Base-by-base conservation (phyloP, 1,139 yeast species). In the Blastobotrys indianensis region DNA sequence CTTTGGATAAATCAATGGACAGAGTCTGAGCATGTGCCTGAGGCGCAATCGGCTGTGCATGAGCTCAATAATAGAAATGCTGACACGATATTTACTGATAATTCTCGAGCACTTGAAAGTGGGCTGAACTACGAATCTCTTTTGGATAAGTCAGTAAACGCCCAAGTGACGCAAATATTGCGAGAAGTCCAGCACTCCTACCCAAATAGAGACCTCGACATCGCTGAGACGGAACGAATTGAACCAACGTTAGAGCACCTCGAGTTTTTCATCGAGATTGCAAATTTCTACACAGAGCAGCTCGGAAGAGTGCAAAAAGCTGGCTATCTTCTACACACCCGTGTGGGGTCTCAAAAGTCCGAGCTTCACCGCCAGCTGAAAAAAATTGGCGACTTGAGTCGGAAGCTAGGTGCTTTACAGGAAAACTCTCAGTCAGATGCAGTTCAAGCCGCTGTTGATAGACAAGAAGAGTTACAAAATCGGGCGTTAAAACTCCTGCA, bases 331-430 rank as follows among this genome's bases (percentile, higher is more conserved):
- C 50, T 68, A 46, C 63, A 63, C 44, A 52, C 59, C 20, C 60
- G 70, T 13, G 52, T 69, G 1, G 44, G 45, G 2, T 63, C 63
- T 45, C 71, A 66, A 50, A 58, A 62, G 35, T 47, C 55, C 38
- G 72, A 63, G 45, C 55, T 73, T 9, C 61, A 62, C 2, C 64
- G 67, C 10, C 79, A 75, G 50, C 49, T 72, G 30, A 55, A 58
- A 33, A 51, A 54, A 28, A 42, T 64, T 20, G 45, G 50, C 32
- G 45, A 6, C 46, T 48, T 44, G 54, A 56, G n/a, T 31, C 54
- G 55, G 25, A 57, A 55, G 38, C 57, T 62, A 34, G 42, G 55
- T 10, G 49, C 58, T 1, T 60, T 66, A 61, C 52, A 47, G 3
- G 47, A 42, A 4, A 41, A 39, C 11, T 46, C 48, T 2, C 29